Percentiles rank a stretch among this genome's conserved stretches.
Evolutionary conservation across 495 filamentous ascomycete genomes (phyloP).

Genomic region (Annulohypoxylon moriforme): DNA sequence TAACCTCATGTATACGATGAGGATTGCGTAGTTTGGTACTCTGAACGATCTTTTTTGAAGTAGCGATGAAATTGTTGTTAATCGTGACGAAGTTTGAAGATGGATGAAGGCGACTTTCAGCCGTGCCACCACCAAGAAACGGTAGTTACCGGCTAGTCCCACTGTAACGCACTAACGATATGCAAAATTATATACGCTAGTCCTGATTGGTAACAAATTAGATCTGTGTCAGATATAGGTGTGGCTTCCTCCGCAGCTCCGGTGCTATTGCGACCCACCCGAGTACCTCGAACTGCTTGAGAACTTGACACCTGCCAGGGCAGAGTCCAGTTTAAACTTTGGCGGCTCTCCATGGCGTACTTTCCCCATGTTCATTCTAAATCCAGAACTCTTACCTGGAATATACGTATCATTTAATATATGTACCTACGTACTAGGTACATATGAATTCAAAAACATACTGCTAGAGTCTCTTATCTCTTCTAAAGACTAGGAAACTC

Average conservation of each 20-base stretch:
- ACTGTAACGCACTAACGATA: constrained; percentile 21
- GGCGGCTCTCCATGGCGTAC: neutral
- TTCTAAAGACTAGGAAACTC: too few species aligned
- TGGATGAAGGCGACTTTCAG: constrained; percentile 30
- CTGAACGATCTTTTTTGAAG: neutral
- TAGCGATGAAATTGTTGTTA: constrained; percentile 9
- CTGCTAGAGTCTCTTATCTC: too few species aligned
- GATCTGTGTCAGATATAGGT: constrained; percentile 23
- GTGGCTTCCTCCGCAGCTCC: neutral
- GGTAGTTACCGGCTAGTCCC: constrained; percentile 26
- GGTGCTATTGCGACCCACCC: neutral
- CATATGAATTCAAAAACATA: too few species aligned
- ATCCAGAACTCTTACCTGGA: too few species aligned
- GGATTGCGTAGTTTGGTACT: neutral
- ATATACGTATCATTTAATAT: too few species aligned
- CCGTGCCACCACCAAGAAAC: constrained; percentile 6
- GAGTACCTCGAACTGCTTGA: neutral
- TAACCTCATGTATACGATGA: neutral
- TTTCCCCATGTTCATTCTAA: neutral
- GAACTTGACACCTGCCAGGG: neutral
- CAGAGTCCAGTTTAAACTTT: neutral
- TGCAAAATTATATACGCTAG: constrained; percentile 27
- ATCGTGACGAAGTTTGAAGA: constrained; percentile 23
- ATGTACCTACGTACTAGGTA: too few species aligned
- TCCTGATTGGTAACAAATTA: constrained; percentile 9